A percentile compares a stretch with the other conserved stretches of the same genome.
Evolutionary conservation across 306 rosid species (phyloP).

Genomic region (Castanea sativa): DNA sequence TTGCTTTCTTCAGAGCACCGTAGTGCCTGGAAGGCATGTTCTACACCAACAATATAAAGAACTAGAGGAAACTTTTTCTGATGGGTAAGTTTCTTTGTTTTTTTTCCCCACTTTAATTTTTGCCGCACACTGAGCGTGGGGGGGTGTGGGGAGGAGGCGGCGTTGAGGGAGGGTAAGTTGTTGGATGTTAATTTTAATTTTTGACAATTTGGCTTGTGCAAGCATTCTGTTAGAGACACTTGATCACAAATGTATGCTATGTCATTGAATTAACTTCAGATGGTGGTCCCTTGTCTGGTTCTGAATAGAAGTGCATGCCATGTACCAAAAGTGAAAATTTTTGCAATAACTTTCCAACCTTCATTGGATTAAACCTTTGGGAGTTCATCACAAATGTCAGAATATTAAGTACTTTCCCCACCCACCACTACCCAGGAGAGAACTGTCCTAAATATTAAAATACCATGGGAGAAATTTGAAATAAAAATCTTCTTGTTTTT

Average conservation of each 20-base stretch:
- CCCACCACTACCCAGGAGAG: not conserved
- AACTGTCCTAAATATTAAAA: slow-evolving; percentile 21
- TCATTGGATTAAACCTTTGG: slow-evolving; percentile 9
- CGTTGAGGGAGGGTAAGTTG: not conserved
- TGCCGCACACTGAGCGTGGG: no score
- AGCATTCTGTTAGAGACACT: not conserved
- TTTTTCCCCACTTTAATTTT: not conserved
- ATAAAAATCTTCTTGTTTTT: slow-evolving; percentile 16
- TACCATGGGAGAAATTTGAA: slow-evolving; percentile 8
- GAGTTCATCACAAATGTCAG: slow-evolving; percentile 16
- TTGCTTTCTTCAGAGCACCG: slow-evolving; percentile 60
- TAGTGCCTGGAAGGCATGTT: slow-evolving; percentile 83
- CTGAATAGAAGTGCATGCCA: not conserved
- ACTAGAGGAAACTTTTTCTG: slow-evolving; percentile 68
- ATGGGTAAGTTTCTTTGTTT: slow-evolving; percentile 65
- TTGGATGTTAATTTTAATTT: not conserved
- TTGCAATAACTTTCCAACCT: not conserved
- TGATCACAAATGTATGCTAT: not conserved
- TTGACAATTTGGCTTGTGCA: not conserved
- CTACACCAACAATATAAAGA: slow-evolving; percentile 63
- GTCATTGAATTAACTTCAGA: not conserved
- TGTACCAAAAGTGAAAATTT: not conserved
- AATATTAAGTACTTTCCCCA: not conserved
- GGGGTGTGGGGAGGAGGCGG: not conserved
- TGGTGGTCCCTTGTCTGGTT: slow-evolving; percentile 6